phyloP scores from a whole-genome alignment of 2,329 filamentous ascomycete species.

The Xylariaceae sp. region DNA sequence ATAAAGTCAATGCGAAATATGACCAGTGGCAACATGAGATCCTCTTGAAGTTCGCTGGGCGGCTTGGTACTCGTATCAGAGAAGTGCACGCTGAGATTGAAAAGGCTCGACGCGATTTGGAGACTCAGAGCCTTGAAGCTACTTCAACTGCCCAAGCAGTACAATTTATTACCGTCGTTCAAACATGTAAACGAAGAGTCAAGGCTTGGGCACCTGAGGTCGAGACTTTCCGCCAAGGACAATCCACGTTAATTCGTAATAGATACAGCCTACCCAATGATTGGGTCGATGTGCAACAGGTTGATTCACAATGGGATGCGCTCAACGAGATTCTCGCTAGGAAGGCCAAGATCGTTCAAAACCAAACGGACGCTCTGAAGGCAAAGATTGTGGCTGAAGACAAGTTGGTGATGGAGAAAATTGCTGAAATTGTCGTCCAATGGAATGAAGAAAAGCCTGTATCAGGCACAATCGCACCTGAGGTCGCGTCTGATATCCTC shows the following conservation, averaged over 20 bases:
- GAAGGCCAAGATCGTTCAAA: conserved; percentile 92
- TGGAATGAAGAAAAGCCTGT: conserved; percentile 98
- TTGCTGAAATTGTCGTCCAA: conserved; percentile 74
- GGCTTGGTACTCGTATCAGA: conserved; percentile 83
- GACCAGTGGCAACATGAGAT: conserved; percentile 99
- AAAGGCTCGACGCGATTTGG: conserved; percentile 82
- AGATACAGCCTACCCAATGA: conserved; percentile 90
- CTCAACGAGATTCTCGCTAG: conserved; percentile 87
- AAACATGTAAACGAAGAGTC: conserved; percentile 91
- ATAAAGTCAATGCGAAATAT: conserved; percentile 98
- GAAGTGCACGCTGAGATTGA: conserved; percentile 91
- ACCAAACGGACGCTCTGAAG: conserved; percentile 90
- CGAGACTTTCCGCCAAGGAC: conserved; percentile 90
- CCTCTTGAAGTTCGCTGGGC: conserved; percentile 82
- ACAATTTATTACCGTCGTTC: conserved; percentile 96
- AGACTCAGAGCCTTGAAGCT: conserved; percentile 86
- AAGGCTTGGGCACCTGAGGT: conserved; percentile 94
- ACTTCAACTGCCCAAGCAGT: conserved; percentile 96
- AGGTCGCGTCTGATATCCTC: conserved; percentile 79
- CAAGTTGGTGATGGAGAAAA: conserved; percentile 83
- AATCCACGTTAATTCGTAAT: conserved; percentile 85
- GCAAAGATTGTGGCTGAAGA: conserved; percentile 96
- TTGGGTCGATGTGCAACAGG: conserved; percentile 94
- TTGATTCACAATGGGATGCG: conserved; percentile 92
- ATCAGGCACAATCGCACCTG: conserved; percentile 86